Percentiles rank a stretch among this genome's conserved stretches.
These are phyloP conservation scores for Aegle marmelos DNA, from an alignment of 345 rosid species.

Conservation along the genomic window DNA sequence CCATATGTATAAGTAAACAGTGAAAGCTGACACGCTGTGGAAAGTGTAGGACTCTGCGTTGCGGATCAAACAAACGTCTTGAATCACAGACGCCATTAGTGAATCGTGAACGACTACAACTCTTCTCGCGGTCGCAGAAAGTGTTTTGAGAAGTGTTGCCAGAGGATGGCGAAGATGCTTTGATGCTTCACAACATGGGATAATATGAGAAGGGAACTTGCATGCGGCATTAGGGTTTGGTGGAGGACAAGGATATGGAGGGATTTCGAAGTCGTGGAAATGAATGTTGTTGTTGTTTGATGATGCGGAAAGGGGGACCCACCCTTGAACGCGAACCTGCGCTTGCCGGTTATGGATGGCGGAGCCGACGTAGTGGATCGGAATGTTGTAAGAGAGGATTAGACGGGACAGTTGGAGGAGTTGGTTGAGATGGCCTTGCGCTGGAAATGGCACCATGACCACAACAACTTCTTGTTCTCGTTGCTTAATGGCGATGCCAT, in stretches of 20 bases:
- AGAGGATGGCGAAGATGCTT: slow-evolving; percentile 30
- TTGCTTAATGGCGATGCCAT: neutral
- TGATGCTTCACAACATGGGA: slow-evolving; percentile 32
- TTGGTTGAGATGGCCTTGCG: slow-evolving; percentile 57
- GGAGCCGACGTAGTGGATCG: slow-evolving; percentile 40
- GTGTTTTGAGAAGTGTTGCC: slow-evolving; percentile 13
- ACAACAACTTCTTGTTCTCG: slow-evolving; percentile 27
- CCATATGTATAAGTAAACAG: slow-evolving; percentile 17
- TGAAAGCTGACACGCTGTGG: slow-evolving; percentile 43
- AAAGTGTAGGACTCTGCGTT: slow-evolving; percentile 39
- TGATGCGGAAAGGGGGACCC: slow-evolving; percentile 17
- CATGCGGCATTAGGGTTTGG: slow-evolving; percentile 26
- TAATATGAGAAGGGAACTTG: slow-evolving; percentile 50
- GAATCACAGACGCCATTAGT: slow-evolving; percentile 40
- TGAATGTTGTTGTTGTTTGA: slow-evolving; percentile 9
- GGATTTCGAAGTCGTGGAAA: slow-evolving; percentile 38
- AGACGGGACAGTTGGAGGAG: slow-evolving; percentile 53
- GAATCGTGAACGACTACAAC: slow-evolving; percentile 40
- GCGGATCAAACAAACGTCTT: slow-evolving; percentile 25
- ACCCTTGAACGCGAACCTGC: slow-evolving; percentile 31
- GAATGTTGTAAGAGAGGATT: slow-evolving; percentile 29
- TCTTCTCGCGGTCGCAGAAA: slow-evolving; percentile 25
- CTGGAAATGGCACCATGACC: slow-evolving; percentile 55
- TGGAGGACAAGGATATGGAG: slow-evolving; percentile 30
- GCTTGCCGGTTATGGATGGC: slow-evolving; percentile 48